These are phyloP conservation scores for Volvox africanus DNA, from an alignment of 139 green algal species.

Conservation along the genomic window DNA sequence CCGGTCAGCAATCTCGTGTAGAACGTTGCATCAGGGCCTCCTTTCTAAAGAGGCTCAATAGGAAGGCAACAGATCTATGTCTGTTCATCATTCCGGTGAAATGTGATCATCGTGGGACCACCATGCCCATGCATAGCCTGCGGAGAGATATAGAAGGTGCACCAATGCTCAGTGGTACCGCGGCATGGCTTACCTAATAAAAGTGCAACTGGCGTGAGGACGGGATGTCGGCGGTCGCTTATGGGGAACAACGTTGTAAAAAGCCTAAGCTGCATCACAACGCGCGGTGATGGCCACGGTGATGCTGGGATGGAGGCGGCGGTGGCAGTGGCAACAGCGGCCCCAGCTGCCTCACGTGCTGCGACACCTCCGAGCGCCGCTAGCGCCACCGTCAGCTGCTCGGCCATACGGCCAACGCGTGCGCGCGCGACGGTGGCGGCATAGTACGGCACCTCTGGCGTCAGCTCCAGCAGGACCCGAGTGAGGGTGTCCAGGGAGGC, in stretches of 20 bases:
- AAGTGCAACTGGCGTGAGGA: constrained; percentile 81
- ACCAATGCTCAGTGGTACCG: no score
- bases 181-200: constrained; percentile 56
- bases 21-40: constrained; percentile 10
- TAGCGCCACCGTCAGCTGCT: constrained; percentile 65
- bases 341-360: constrained; percentile 6
- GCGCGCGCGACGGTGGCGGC: constrained; percentile 87
- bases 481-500: constrained; percentile 82
- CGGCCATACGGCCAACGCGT: constrained; percentile 76
- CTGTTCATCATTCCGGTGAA: constrained; percentile 37
- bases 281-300: constrained; percentile 62
- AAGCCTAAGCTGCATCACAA: constrained; percentile 89
- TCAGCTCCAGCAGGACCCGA: constrained; percentile 73
- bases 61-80: constrained; percentile 33
- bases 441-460: constrained; percentile 89
- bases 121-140: no score
- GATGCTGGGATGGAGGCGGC: not conserved
- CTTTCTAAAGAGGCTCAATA: not conserved
- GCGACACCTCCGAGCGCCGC: not conserved
- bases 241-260: constrained; percentile 88
- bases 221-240: constrained; percentile 87
- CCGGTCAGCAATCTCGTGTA: constrained; percentile 51
- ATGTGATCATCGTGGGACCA: no score
- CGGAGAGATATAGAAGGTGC: no score
- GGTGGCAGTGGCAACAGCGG: not conserved